Percentiles rank a stretch among this genome's conserved stretches.
Conservation (phyloP, 2,329 filamentous ascomycete species). For the Paraphaeosphaeria sporulosa region DNA sequence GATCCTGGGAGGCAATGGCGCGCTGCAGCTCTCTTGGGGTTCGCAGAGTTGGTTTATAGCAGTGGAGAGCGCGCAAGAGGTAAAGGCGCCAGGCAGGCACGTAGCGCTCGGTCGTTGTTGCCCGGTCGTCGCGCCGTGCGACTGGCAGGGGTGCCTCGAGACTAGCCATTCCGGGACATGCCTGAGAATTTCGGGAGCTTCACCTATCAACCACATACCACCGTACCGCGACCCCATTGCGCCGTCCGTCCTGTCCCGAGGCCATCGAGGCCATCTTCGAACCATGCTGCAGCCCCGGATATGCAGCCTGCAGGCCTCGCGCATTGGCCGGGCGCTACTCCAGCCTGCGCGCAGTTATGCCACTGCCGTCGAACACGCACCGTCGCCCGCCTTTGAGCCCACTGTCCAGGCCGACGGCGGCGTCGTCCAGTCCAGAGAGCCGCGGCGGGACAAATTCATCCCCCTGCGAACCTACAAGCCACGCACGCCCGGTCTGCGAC, state of each 20-base stretch:
- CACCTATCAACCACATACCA: conserved; percentile 29
- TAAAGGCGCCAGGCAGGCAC: conserved; percentile 9
- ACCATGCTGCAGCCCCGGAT: conserved; percentile 73
- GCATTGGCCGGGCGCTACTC: conserved; percentile 58
- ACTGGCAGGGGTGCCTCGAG: conserved; percentile 8
- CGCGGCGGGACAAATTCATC: conserved; percentile 48
- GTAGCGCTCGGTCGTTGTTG: conserved; percentile 14
- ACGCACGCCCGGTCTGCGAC: conserved; percentile 88
- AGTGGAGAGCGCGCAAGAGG: background rate
- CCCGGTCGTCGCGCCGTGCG: conserved; percentile 18
- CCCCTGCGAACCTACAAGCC: conserved; percentile 87
- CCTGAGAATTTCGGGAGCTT: conserved; percentile 40
- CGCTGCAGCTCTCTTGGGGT: conserved; percentile 1
- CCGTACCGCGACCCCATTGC: conserved; percentile 28
- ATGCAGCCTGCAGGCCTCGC: conserved; percentile 61
- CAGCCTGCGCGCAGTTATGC: conserved; percentile 61
- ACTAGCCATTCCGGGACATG: conserved; percentile 35
- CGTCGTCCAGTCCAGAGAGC: conserved; percentile 31
- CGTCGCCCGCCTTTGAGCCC: conserved; percentile 44
- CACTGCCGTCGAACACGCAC: conserved; percentile 50
- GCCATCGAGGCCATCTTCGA: conserved; percentile 24
- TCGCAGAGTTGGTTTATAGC: background rate
- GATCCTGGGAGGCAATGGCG: background rate
- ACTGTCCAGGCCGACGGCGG: conserved; percentile 37
- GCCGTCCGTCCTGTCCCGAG: conserved; percentile 22